phyloP scores from a whole-genome alignment of 805 yeast genomes.

The Tetrapisispora arboricola region DNA sequence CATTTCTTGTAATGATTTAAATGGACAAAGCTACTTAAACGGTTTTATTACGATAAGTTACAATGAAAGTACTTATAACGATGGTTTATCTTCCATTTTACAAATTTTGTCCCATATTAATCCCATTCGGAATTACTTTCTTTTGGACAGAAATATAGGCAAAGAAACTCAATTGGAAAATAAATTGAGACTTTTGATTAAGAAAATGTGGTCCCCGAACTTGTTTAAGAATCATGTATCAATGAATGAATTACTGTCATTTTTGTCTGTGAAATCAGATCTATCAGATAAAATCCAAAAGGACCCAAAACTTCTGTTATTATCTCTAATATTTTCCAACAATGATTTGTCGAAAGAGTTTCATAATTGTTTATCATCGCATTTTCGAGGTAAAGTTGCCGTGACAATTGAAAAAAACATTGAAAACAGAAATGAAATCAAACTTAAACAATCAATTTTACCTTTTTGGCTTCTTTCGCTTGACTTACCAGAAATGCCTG shows the following conservation, averaged over 20 bases:
- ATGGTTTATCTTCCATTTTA: constrained; percentile 47
- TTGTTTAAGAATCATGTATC: constrained; percentile 55
- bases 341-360: constrained; percentile 26
- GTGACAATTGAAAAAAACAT: constrained; percentile 8
- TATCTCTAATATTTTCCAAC: constrained; percentile 49
- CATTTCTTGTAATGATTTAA: constrained; percentile 32
- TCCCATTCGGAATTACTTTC: constrained; percentile 38
- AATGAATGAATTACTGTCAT: constrained; percentile 53
- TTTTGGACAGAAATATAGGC: constrained; percentile 20
- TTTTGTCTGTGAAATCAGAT: constrained; percentile 23
- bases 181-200: constrained; percentile 37
- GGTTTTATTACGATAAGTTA: constrained; percentile 62
- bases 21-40: constrained; percentile 38
- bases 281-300: constrained; percentile 9
- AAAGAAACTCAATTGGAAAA: constrained; percentile 30
- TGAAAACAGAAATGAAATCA: constrained; percentile 9
- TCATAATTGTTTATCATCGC: constrained; percentile 21
- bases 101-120: constrained; percentile 46
- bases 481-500: constrained; percentile 48
- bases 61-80: constrained; percentile 28
- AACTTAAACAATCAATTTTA: constrained; percentile 7
- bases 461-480: constrained; percentile 35
- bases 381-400: constrained; percentile 46
- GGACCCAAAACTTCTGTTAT: constrained; percentile 48
- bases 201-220: constrained; percentile 55